Evolutionary conservation across 2,329 filamentous ascomycete species (phyloP).

Genomic region (Thelonectria blattea): DNA sequence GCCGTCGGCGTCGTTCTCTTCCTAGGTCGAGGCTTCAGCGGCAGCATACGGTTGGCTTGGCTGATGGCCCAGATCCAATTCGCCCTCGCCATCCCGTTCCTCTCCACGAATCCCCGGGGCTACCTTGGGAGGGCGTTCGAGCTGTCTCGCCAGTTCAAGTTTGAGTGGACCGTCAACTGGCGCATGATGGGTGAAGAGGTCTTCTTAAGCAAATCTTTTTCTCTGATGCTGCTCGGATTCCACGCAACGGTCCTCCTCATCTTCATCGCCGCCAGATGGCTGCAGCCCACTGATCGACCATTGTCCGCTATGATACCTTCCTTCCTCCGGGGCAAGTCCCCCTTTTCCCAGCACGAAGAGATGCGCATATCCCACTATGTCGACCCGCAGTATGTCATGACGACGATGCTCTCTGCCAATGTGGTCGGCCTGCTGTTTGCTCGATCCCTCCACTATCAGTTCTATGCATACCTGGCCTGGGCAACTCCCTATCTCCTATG

Average conservation of each 20-base stretch:
- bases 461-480: slow-evolving; percentile 92
- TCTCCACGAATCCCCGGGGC: slow-evolving; percentile 66
- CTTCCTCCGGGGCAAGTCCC: slow-evolving; percentile 50
- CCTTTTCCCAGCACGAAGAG: slow-evolving; percentile 60
- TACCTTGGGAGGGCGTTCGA: slow-evolving; percentile 90
- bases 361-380: slow-evolving; percentile 62
- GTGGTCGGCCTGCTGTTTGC: slow-evolving; percentile 84
- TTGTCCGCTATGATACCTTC: slow-evolving; percentile 59
- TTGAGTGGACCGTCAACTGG: slow-evolving; percentile 99
- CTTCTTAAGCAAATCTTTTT: slow-evolving; percentile 75
- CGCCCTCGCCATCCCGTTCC: slow-evolving; percentile 70
- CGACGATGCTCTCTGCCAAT: slow-evolving; percentile 77
- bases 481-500: slow-evolving; percentile 86
- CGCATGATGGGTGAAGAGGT: slow-evolving; percentile 84
- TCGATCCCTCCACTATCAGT: slow-evolving; percentile 91
- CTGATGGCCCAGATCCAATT: slow-evolving; percentile 83
- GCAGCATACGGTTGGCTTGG: slow-evolving; percentile 70
- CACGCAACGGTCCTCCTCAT: slow-evolving; percentile 70
- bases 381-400: slow-evolving; percentile 76
- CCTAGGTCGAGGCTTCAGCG: slow-evolving; percentile 70
- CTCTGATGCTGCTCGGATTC: slow-evolving; percentile 66
- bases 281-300: slow-evolving; percentile 68
- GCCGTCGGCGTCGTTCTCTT: slow-evolving; percentile 80
- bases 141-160: slow-evolving; percentile 87
- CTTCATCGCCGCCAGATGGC: slow-evolving; percentile 75